Percentiles rank a stretch among this genome's conserved stretches.
These are phyloP conservation scores for Pseudonectria foliicola DNA, from an alignment of 2,329 filamentous ascomycete genomes.

Conservation along the genomic window DNA sequence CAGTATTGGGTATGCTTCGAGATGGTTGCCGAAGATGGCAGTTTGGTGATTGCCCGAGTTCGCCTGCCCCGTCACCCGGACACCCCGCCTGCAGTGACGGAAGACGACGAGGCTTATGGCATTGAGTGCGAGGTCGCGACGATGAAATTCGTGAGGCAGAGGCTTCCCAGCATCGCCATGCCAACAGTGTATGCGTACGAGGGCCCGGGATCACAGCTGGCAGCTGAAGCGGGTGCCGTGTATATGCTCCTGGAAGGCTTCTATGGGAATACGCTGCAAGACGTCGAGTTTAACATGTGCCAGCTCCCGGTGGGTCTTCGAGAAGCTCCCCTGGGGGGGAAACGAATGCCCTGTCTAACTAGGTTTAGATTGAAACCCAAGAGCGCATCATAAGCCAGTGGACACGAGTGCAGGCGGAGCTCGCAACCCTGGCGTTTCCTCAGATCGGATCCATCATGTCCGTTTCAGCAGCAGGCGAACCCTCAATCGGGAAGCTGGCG, in stretches of 20 bases:
- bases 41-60: slow-evolving; percentile 18
- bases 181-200: slow-evolving; percentile 16
- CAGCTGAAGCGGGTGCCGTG: slow-evolving; percentile 10
- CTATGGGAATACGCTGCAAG: slow-evolving; percentile 16
- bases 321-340: neutral
- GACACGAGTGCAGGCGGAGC: slow-evolving; percentile 6
- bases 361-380: slow-evolving; percentile 7
- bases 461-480: slow-evolving; percentile 10
- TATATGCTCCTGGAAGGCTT: slow-evolving; percentile 24
- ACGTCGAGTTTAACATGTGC: slow-evolving; percentile 12
- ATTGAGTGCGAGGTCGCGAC: slow-evolving; percentile 15
- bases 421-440: slow-evolving; percentile 11
- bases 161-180: slow-evolving; percentile 3
- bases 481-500: slow-evolving; percentile 14
- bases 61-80: slow-evolving; percentile 17
- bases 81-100: slow-evolving; percentile 1
- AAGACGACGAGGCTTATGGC: slow-evolving; percentile 7
- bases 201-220: slow-evolving; percentile 7
- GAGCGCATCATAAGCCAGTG: slow-evolving; percentile 18
- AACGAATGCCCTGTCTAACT: too few species aligned
- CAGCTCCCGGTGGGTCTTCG: slow-evolving; percentile 8
- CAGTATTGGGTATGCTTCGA: slow-evolving; percentile 22
- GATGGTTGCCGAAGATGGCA: slow-evolving; percentile 14
- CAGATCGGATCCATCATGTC: slow-evolving; percentile 20
- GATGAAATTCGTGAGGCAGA: slow-evolving; percentile 12